Evolutionary conservation across 306 rosid species (phyloP), one percentile per base, ranked within the genome.

Genomic region (Dalbergia cultrata): DNA sequence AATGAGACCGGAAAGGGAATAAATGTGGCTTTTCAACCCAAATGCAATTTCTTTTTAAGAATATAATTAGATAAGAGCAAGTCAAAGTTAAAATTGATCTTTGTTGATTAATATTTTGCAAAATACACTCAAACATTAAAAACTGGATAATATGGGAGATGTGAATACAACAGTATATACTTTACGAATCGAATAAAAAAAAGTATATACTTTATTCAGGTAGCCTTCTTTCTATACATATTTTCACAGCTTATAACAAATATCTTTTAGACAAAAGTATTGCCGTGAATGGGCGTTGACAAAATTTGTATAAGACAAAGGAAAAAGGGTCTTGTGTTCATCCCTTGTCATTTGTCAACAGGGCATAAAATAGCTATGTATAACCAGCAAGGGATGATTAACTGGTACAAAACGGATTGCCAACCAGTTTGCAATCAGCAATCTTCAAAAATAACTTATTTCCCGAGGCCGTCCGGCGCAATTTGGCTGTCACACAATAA

Each of bases 401-500:
- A 45, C 53, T 60, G 81, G 82, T 66, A 79, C 73, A 82, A 59
- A 70, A 63, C 5, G 57, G 21, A 4, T 53, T 56, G 63, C 82
- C 81, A 60, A 57, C 59, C 67, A 75, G 47, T 67, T 80, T 31
- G 34, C 56, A 61, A 59, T 77, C 17, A 63, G 73, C 72, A 68
- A 5, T 76, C 71, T 37, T 68, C 26, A 34, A 56, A 61, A 61
- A 57, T 39, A 67, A 26, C 44, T 89, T 64, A 89, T 75, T 86
- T 70, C 85, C 67, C 73, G 39, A 86, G 89, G 78, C 88, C 86
- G 22, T 85, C 45, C 72, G 47, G 22, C 13, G 83, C 33, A 9
- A 75, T 5, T 0, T 85, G 76, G 33, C 6, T 41, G 21, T 89
- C 97, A 2, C 80, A 47, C 41, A 95, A 83, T 74, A 80, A 19